phyloP scores from a whole-genome alignment of 306 rosid species.

The Trifolium pratense region DNA sequence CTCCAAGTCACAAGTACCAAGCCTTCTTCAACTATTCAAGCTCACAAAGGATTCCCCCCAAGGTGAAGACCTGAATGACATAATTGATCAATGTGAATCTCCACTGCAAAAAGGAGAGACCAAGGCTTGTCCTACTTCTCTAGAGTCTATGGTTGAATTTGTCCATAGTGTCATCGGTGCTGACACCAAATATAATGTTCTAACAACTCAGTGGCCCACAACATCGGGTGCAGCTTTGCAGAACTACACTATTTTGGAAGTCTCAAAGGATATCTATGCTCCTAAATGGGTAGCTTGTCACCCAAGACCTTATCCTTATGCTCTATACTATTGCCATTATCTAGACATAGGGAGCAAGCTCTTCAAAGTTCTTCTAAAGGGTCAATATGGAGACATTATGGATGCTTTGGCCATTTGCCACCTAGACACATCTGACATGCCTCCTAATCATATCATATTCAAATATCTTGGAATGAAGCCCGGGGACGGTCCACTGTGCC shows the following conservation, averaged over 20 bases:
- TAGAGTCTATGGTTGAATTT: slow-evolving; percentile 27
- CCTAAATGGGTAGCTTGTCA: slow-evolving; percentile 61
- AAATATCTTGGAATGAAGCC: slow-evolving; percentile 42
- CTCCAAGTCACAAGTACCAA: slow-evolving; percentile 41
- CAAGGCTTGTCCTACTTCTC: slow-evolving; percentile 19
- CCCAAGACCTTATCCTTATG: slow-evolving; percentile 48
- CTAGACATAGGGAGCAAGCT: slow-evolving; percentile 45
- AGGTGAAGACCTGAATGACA: slow-evolving; percentile 39
- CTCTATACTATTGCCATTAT: slow-evolving; percentile 57
- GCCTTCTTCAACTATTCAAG: slow-evolving; percentile 51
- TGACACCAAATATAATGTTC: background rate
- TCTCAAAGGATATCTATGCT: slow-evolving; percentile 46
- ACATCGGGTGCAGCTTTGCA: slow-evolving; percentile 38
- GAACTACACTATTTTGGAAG: slow-evolving; percentile 44
- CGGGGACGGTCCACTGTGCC: slow-evolving; percentile 44
- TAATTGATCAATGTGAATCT: slow-evolving; percentile 45
- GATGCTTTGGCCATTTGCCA: slow-evolving; percentile 55
- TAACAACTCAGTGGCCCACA: slow-evolving; percentile 1
- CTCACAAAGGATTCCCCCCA: slow-evolving; percentile 43
- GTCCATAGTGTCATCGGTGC: slow-evolving; percentile 4
- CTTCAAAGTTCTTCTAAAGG: slow-evolving; percentile 51
- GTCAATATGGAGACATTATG: slow-evolving; percentile 47
- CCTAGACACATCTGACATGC: slow-evolving; percentile 53
- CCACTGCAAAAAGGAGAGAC: slow-evolving; percentile 25
- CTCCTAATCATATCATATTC: slow-evolving; percentile 44